Evolutionary conservation across 176 grass and related monocot genomes (phyloP).

Genomic region (Rhynchospora breviuscula): DNA sequence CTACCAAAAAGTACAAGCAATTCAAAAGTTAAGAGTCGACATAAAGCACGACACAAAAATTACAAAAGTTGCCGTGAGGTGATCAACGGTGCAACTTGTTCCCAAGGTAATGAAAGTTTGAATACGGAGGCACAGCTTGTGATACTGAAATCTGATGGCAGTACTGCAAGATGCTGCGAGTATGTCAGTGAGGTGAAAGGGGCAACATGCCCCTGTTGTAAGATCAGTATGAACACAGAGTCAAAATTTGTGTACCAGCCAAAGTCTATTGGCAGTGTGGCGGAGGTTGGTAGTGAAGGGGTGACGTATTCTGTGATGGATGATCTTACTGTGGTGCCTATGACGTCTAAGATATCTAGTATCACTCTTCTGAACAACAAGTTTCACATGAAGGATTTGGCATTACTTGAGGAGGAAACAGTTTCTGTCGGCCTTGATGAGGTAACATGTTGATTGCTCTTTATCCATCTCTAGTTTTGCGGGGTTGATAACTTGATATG

Average conservation of each 20-base stretch:
- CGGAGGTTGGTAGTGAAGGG: conserved; percentile 16
- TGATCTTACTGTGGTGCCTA: conserved; percentile 43
- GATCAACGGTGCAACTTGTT: not conserved
- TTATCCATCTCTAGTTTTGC: not conserved
- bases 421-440: conserved; percentile 28
- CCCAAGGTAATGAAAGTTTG: not conserved
- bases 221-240: not conserved
- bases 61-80: not conserved
- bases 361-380: conserved; percentile 51
- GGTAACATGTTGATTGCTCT: conserved; percentile 8
- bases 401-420: conserved; percentile 34
- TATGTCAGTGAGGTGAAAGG: not conserved
- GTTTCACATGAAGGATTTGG: conserved; percentile 43
- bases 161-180: not conserved
- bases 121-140: conserved; percentile 5
- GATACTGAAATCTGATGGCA: not conserved
- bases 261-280: not conserved
- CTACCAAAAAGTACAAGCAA: no score
- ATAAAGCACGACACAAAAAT: no score
- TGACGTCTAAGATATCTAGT: conserved; percentile 64
- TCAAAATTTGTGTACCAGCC: not conserved
- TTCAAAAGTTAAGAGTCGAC: no score
- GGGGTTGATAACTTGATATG: not conserved
- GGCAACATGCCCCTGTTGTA: not conserved
- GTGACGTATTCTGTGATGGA: conserved; percentile 68